These are phyloP conservation scores for Tirmania nivea DNA, from an alignment of 495 filamentous ascomycete genomes.

Conservation along the genomic window DNA sequence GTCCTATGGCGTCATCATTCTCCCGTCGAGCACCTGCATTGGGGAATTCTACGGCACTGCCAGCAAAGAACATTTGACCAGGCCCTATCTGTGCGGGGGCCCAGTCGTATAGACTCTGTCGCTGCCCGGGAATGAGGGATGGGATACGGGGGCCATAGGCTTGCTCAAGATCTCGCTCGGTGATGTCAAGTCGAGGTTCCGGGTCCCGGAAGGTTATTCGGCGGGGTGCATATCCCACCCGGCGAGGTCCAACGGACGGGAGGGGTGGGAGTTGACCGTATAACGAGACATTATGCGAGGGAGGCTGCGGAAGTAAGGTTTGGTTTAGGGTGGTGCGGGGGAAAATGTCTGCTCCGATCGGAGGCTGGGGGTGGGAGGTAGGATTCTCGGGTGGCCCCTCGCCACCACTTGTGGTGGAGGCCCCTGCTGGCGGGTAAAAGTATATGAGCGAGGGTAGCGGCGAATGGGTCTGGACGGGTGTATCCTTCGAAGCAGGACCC, in stretches of 20 bases:
- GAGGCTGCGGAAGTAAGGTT: background rate
- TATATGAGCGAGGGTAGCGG: background rate
- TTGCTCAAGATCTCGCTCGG: conserved; percentile 2
- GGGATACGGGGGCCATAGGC: conserved; percentile 16
- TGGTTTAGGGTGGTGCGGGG: too few species aligned
- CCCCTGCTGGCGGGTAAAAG: background rate
- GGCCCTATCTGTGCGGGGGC: conserved; percentile 3
- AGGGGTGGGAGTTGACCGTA: background rate
- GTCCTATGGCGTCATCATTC: background rate
- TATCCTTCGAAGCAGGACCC: background rate
- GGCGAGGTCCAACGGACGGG: background rate
- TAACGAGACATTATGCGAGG: background rate
- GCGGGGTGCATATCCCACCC: background rate
- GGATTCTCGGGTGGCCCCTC: too few species aligned
- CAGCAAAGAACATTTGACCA: background rate
- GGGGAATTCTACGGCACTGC: background rate
- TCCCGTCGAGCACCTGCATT: background rate
- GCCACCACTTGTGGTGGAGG: too few species aligned
- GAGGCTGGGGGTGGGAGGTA: too few species aligned
- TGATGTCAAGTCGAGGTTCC: conserved; percentile 4
- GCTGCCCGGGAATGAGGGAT: conserved; percentile 15
- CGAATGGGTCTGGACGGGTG: background rate
- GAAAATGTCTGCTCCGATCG: too few species aligned
- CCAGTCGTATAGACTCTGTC: conserved; percentile 19
- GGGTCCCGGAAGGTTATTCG: conserved; percentile 2